Conservation (phyloP, 2,329 filamentous ascomycete species). For the Arachnomyces sp. region DNA sequence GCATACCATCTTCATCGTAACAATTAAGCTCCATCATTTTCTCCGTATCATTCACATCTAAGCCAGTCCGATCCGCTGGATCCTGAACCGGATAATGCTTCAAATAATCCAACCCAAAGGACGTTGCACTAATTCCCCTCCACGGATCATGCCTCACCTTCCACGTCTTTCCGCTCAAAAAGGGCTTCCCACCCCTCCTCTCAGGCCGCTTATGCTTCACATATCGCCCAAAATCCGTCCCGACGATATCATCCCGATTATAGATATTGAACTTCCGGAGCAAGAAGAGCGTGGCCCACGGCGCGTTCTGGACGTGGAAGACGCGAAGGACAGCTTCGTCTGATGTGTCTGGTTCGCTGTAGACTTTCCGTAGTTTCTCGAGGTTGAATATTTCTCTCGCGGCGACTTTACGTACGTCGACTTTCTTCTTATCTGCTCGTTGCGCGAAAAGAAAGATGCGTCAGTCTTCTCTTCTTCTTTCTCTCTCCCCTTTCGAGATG, state of each 20-base stretch:
- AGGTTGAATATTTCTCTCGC: slow-evolving; percentile 44
- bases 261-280: slow-evolving; percentile 48
- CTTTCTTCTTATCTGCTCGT: slow-evolving; percentile 26
- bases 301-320: slow-evolving; percentile 47
- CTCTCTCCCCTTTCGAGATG: slow-evolving; percentile 11
- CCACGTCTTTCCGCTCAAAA: slow-evolving; percentile 46
- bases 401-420: slow-evolving; percentile 36
- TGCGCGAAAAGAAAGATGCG: not conserved
- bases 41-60: slow-evolving; percentile 16
- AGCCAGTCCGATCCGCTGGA: slow-evolving; percentile 7
- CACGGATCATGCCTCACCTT: slow-evolving; percentile 44
- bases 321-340: slow-evolving; percentile 24
- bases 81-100: slow-evolving; percentile 31
- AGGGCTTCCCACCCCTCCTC: slow-evolving; percentile 43
- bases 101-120: slow-evolving; percentile 47
- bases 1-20: slow-evolving; percentile 34
- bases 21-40: slow-evolving; percentile 47
- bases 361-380: slow-evolving; percentile 38
- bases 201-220: slow-evolving; percentile 41
- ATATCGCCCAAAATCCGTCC: slow-evolving; percentile 45
- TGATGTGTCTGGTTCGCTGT: slow-evolving; percentile 23
- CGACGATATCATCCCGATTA: slow-evolving; percentile 38
- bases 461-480: slow-evolving; percentile 5
- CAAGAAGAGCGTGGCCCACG: slow-evolving; percentile 44
- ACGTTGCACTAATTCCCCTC: slow-evolving; percentile 42